These are phyloP conservation scores for Fusarium tjaetaba DNA, from an alignment of 2,329 filamentous ascomycete genomes.

Conservation along the genomic window DNA sequence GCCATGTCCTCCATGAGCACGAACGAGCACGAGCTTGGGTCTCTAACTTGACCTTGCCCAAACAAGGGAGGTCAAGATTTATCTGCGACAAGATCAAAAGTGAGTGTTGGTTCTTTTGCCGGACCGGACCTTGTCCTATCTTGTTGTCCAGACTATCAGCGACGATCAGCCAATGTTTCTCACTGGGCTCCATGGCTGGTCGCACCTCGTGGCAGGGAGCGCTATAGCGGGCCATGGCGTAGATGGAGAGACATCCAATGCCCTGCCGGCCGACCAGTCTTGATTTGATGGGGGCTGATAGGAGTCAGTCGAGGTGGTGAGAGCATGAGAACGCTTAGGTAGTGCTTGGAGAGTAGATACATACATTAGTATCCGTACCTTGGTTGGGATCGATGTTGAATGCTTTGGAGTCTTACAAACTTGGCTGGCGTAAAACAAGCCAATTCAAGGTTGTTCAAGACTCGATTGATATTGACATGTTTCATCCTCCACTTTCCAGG, in stretches of 20 bases:
- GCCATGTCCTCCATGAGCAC: not conserved
- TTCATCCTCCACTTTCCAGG: slow-evolving; percentile 3
- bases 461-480: not conserved
- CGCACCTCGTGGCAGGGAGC: slow-evolving; percentile 30
- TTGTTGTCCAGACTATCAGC: not conserved
- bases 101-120: not conserved
- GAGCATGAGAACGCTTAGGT: not conserved
- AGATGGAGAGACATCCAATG: slow-evolving; percentile 21
- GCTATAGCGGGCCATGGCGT: slow-evolving; percentile 20
- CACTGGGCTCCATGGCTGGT: slow-evolving; percentile 1
- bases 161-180: slow-evolving; percentile 25
- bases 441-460: not conserved
- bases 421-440: not conserved
- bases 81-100: not conserved
- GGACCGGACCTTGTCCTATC: slow-evolving; percentile 23
- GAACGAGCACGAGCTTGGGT: slow-evolving; percentile 1
- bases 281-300: not conserved
- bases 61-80: not conserved
- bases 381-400: not conserved
- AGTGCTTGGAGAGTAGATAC: not conserved
- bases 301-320: not conserved
- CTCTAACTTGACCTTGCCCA: not conserved
- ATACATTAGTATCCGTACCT: no score
- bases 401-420: not conserved
- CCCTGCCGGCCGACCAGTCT: slow-evolving; percentile 3